Base-by-base conservation (phyloP, 306 rosid species). In the Sphenostylis stenocarpa region DNA sequence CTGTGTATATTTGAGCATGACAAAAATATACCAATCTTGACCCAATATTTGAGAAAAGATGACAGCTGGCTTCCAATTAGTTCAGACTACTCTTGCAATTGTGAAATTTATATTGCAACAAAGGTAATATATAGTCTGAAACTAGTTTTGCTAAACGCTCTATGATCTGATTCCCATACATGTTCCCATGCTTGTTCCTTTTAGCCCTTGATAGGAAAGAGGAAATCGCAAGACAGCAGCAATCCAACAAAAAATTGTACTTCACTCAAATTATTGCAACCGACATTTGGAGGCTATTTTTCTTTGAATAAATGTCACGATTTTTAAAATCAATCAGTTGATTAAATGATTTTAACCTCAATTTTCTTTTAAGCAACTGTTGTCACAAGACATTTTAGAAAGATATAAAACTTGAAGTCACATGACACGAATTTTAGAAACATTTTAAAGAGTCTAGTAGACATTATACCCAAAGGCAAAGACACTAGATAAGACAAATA, bases 261-360 rank as follows among this genome's bases (percentile, higher is more conserved):
- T 72, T 20, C 77, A 64, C 61, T 41, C 16, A 29, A 52, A 72
- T 62, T 3, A 47, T 73, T 36, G 24, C 21, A 48, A 67, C 20
- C 57, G 67, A 58, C 14, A 26, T n/a, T 34, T 60, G 21, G 43
- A 75, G 48, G 67, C 21, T 44, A 67, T 80, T 47, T 9, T 68
- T 20, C 61, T 13, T 81, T 28, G 24, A 38, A 73, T 53, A 73
- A 81, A 67, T 44, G 21, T 33, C 10, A 53, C 19, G 62, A 43
- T 49, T 62, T 82, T 61, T 39, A 77, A 51, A 55, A 63, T 76
- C 55, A 63, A 62, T 34, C 43, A 69, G 44, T 39, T 61, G 45
- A 29, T 62, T 11, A 67, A 10, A 39, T 47, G 80, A 48, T 47
- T 62, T 65, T 57, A 26, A 43, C 49, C 26, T 23, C 31, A 43